Evolutionary conservation across 1,284 basidiomycete genomes (phyloP).

Genomic region (Cutaneotrichosporon sp.): DNA sequence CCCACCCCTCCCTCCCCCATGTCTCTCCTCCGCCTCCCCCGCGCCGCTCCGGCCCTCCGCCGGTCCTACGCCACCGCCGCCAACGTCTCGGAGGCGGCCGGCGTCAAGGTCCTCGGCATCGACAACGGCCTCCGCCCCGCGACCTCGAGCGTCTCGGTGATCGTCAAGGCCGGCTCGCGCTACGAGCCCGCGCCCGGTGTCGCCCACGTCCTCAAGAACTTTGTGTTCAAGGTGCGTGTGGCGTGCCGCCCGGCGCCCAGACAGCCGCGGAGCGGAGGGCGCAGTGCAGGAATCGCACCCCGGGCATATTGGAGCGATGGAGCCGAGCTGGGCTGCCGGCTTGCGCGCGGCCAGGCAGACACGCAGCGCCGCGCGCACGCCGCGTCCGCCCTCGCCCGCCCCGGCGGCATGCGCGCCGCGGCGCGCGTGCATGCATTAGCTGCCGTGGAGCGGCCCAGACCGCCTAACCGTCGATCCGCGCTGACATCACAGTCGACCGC

Average conservation of each 20-base stretch:
- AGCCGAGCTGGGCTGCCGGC: not conserved
- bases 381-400: not conserved
- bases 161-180: conserved; percentile 86
- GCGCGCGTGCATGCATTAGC: not conserved
- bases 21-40: conserved; percentile 29
- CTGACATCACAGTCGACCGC: conserved; percentile 63
- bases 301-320: not conserved
- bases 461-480: not conserved
- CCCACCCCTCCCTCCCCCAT: conserved; percentile 22
- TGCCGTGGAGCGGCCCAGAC: not conserved
- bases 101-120: conserved; percentile 79
- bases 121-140: conserved; percentile 69
- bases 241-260: no score
- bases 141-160: conserved; percentile 79
- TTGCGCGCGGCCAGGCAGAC: no score
- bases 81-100: conserved; percentile 72
- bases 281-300: not conserved
- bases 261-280: not conserved
- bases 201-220: conserved; percentile 91
- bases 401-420: not conserved
- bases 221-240: conserved; percentile 88
- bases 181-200: conserved; percentile 83
- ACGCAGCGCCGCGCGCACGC: no score
- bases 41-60: conserved; percentile 28
- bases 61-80: conserved; percentile 55